Evolutionary conservation across 164 flowering plant genomes (phyloP).

Genomic region (Magnolia kwangsiensis): DNA sequence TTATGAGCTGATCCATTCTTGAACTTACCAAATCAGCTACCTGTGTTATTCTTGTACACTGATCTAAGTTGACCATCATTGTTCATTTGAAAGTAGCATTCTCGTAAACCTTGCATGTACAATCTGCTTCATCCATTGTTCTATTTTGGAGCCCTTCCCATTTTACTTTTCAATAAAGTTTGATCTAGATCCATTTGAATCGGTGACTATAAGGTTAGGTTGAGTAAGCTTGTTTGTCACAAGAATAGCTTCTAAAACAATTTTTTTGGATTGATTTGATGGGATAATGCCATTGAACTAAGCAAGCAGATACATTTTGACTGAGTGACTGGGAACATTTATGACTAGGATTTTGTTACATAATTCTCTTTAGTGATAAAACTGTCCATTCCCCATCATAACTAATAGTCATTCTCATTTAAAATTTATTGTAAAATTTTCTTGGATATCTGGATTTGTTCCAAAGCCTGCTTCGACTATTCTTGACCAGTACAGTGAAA

Average conservation of each 20-base stretch:
- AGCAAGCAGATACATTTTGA: neutral
- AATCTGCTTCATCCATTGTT: neutral
- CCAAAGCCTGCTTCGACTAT: neutral
- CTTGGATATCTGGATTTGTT: neutral
- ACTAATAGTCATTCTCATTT: neutral
- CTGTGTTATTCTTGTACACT: neutral
- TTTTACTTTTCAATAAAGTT: neutral
- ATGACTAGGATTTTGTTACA: neutral
- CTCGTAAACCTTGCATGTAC: neutral
- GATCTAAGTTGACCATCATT: neutral
- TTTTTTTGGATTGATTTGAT: neutral
- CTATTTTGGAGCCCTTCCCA: neutral
- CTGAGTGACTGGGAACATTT: neutral
- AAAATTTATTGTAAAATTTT: too few relatives aligned
- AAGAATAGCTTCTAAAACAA: neutral
- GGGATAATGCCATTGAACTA: neutral
- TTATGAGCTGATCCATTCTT: neutral
- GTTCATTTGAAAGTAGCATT: neutral
- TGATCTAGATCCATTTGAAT: neutral
- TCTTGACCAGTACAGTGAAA: neutral
- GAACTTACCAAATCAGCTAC: neutral
- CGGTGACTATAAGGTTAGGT: neutral
- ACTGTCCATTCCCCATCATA: neutral
- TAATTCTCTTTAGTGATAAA: neutral
- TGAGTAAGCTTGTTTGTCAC: neutral